Percentiles rank a stretch among this genome's conserved stretches.
phyloP scores from a whole-genome alignment of 495 filamentous ascomycete species.

The Tuber microsphaerosporum region DNA sequence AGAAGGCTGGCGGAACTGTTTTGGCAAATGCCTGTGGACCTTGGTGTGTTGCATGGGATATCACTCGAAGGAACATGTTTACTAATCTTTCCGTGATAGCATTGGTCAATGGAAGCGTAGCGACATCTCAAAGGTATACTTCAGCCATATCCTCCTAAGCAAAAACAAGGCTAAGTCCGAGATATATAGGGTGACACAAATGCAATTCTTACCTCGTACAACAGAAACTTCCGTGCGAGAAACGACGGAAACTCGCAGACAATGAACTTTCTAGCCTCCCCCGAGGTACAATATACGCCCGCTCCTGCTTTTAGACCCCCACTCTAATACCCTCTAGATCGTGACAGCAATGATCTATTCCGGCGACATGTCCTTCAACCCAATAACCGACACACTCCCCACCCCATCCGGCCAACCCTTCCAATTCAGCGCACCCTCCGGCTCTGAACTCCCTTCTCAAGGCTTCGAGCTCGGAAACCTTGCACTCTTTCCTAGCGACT shows the following conservation, averaged over 20 bases:
- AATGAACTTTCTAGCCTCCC: constrained; percentile 97
- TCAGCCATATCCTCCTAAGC: not conserved
- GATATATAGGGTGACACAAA: constrained; percentile 71
- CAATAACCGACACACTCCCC: constrained; percentile 74
- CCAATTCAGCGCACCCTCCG: constrained; percentile 74
- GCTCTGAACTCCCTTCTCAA: constrained; percentile 63
- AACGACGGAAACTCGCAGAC: constrained; percentile 94
- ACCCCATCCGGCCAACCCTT: constrained; percentile 78
- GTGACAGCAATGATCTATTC: constrained; percentile 94
- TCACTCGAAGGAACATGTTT: constrained; percentile 21
- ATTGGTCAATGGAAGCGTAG: constrained; percentile 96
- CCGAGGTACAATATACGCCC: constrained; percentile 50
- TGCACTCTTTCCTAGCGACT: constrained; percentile 63
- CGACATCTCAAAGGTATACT: constrained; percentile 46
- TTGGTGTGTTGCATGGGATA: constrained; percentile 46
- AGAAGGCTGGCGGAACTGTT: constrained; percentile 76
- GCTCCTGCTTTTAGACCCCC: not conserved
- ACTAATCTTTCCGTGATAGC: constrained; percentile 20
- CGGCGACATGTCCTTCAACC: constrained; percentile 91
- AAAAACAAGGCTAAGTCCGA: constrained; percentile 42
- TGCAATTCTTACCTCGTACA: constrained; percentile 94
- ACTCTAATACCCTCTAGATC: constrained; percentile 44
- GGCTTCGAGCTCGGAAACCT: constrained; percentile 78
- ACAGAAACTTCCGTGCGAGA: constrained; percentile 94
- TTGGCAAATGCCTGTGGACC: constrained; percentile 94